These are phyloP conservation scores for Cucurbita pepo DNA, from an alignment of 306 rosid genomes.

Conservation along the genomic window DNA sequence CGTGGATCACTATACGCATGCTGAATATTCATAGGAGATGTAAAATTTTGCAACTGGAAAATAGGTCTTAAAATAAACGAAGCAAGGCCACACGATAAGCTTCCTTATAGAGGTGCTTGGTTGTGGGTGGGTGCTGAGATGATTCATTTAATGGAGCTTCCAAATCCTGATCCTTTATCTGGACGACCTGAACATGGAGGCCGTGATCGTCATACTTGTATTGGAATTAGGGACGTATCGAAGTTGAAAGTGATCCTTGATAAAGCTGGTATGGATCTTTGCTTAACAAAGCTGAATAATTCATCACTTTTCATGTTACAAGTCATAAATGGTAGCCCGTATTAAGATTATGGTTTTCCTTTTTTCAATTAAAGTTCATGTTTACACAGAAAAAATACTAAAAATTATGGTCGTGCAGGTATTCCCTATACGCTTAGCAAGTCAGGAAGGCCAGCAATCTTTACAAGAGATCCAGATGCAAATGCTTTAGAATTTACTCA, in stretches of 20 bases:
- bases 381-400: too few species aligned
- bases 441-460: constrained; percentile 95
- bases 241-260: constrained; percentile 75
- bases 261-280: constrained; percentile 42
- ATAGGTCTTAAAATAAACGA: constrained; percentile 77
- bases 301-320: not conserved
- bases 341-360: not conserved
- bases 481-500: constrained; percentile 90
- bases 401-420: constrained; percentile 21
- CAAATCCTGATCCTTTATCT: constrained; percentile 81
- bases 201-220: constrained; percentile 81
- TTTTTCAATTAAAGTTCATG: too few species aligned
- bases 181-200: constrained; percentile 90
- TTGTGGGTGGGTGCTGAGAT: constrained; percentile 95
- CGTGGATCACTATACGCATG: not conserved
- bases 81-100: constrained; percentile 93
- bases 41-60: not conserved
- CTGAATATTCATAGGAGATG: not conserved
- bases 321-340: not conserved
- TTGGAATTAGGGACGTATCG: constrained; percentile 56
- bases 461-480: constrained; percentile 80
- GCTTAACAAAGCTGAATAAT: not conserved
- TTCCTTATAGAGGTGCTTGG: constrained; percentile 96
- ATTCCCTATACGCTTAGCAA: constrained; percentile 79
- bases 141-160: constrained; percentile 98